These are phyloP conservation scores for Didymella pomorum DNA, from an alignment of 2,329 filamentous ascomycete species.

Conservation along the genomic window DNA sequence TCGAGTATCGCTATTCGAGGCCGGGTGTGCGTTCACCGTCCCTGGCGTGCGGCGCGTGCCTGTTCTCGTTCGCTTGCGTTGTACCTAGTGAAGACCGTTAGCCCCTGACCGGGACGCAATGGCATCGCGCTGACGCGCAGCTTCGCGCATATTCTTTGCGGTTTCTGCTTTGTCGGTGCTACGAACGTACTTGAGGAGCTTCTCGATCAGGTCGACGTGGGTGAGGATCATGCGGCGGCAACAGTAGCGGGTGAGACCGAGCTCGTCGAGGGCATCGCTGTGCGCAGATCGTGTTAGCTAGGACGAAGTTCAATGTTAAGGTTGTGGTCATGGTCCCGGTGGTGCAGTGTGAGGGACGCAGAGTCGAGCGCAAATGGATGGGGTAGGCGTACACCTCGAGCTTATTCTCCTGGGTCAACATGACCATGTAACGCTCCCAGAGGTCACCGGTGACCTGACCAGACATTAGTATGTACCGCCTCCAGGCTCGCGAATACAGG, in stretches of 20 bases:
- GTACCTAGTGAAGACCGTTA: conserved; percentile 41
- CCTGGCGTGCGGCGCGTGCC: conserved; percentile 38
- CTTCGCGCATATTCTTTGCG: conserved; percentile 17
- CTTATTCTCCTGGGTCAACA: conserved; percentile 72
- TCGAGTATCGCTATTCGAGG: conserved; percentile 15
- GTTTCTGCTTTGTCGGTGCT: conserved; percentile 20
- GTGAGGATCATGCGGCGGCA: conserved; percentile 99
- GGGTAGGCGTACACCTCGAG: conserved; percentile 43
- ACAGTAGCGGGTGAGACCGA: conserved; percentile 95
- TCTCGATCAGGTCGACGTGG: conserved; percentile 98
- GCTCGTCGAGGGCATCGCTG: conserved; percentile 94
- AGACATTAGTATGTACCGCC: conserved; percentile 37
- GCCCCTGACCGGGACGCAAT: conserved; percentile 20
- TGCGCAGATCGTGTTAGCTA: conserved; percentile 21
- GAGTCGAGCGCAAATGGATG: neutral
- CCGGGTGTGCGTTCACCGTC: conserved; percentile 23
- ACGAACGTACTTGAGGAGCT: conserved; percentile 71
- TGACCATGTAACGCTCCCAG: conserved; percentile 92
- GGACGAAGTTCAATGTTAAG: neutral
- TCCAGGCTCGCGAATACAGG: conserved; percentile 12
- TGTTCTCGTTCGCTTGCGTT: conserved; percentile 49
- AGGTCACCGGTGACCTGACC: conserved; percentile 91
- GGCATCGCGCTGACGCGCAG: conserved; percentile 10
- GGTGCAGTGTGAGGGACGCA: neutral
- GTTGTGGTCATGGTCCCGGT: neutral